Conservation (phyloP, 176 grass and related monocot genomes). For the Raddia distichophylla region DNA sequence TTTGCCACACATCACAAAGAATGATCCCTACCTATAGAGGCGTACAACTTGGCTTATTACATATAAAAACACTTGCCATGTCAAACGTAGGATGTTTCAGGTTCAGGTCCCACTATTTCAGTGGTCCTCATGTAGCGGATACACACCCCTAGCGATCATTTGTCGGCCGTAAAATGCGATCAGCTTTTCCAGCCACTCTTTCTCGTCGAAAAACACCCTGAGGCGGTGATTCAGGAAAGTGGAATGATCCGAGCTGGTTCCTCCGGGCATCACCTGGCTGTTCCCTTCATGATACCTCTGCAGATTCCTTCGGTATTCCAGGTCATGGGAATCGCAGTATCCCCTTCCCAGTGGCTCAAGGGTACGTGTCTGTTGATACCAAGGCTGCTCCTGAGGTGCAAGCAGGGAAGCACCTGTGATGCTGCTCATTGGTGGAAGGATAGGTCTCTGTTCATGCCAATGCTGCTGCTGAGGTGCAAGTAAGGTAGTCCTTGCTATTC, state of each 20-base stretch:
- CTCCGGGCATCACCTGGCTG: constrained; percentile 2
- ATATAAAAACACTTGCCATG: not conserved
- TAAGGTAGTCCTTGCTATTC: not conserved
- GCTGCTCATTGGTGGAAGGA: not conserved
- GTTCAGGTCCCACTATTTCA: not conserved
- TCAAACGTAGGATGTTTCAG: not conserved
- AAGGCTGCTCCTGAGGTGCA: constrained; percentile 3
- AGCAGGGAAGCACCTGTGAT: not conserved
- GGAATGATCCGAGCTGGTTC: not conserved
- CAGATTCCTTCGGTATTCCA: not conserved
- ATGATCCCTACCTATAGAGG: not conserved
- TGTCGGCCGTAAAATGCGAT: not conserved
- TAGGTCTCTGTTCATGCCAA: constrained; percentile 4
- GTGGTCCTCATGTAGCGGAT: not conserved
- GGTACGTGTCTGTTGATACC: not conserved
- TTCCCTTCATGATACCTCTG: constrained; percentile 2
- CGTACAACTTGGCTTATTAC: not conserved
- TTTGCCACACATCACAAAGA: constrained; percentile 21
- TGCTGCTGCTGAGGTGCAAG: not conserved
- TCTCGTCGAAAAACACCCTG: not conserved
- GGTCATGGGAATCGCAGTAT: not conserved
- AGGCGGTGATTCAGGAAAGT: constrained; percentile 5
- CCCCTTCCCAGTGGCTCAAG: not conserved
- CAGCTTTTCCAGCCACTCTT: not conserved
- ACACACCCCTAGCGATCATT: not conserved